A percentile compares a stretch with the other conserved stretches of the same genome.
Evolutionary conservation across 2,329 filamentous ascomycete species (phyloP).

Genomic region (Ophiobolus disseminans): DNA sequence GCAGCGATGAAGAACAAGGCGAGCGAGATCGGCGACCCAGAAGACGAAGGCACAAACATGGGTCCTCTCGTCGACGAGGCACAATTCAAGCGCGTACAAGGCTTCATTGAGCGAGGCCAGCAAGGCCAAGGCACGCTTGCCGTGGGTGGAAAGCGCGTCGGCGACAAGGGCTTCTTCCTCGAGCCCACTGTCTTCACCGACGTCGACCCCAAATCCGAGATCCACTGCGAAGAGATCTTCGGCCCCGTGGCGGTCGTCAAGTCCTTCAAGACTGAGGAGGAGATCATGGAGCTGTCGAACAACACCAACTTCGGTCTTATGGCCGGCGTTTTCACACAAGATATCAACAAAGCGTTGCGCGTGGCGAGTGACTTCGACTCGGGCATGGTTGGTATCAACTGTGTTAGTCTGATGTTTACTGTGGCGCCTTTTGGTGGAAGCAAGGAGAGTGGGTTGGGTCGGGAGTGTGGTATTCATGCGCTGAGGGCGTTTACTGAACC

Average conservation of each 20-base stretch:
- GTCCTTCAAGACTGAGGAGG: conserved; percentile 50
- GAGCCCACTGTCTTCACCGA: conserved; percentile 48
- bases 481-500: conserved; percentile 58
- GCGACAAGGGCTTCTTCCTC: conserved; percentile 42
- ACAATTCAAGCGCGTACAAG: conserved; percentile 45
- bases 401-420: conserved; percentile 46
- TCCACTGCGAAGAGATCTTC: conserved; percentile 50
- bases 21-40: conserved; percentile 42
- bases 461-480: conserved; percentile 58
- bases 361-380: conserved; percentile 44
- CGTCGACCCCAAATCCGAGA: conserved; percentile 41
- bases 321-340: conserved; percentile 49
- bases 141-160: conserved; percentile 43
- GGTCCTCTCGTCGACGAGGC: conserved; percentile 45
- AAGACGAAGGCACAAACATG: conserved; percentile 36
- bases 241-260: conserved; percentile 46
- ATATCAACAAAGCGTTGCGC: conserved; percentile 46
- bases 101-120: conserved; percentile 45
- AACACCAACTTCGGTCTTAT: conserved; percentile 49
- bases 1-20: conserved; percentile 40
- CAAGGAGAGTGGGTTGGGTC: conserved; percentile 59
- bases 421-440: conserved; percentile 58
- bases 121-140: conserved; percentile 40
- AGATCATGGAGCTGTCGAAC: conserved; percentile 48
- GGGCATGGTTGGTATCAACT: conserved; percentile 47